These are phyloP conservation scores for Hypericum perforatum DNA, from an alignment of 345 rosid species.

Conservation along the genomic window DNA sequence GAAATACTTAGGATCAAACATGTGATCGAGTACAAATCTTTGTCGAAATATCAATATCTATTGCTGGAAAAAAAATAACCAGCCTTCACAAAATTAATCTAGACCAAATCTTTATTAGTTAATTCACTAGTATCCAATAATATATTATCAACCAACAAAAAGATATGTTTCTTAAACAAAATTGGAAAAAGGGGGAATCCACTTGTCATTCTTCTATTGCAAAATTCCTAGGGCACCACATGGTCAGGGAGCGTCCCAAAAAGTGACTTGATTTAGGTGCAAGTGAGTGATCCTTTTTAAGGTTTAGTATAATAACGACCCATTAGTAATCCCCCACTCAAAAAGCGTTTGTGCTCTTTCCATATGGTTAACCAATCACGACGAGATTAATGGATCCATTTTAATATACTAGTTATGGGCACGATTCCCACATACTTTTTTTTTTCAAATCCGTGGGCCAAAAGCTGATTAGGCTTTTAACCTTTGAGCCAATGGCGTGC, in stretches of 20 bases:
- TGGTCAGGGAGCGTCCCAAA: constrained; percentile 14
- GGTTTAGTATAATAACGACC: neutral
- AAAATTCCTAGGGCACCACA: constrained; percentile 12
- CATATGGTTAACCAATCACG: constrained; percentile 5
- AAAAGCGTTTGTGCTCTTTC: neutral
- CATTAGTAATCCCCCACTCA: constrained; percentile 3
- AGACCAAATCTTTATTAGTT: too few species aligned
- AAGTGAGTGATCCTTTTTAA: constrained; percentile 11
- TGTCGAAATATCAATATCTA: too few species aligned
- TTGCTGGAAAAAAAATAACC: too few species aligned
- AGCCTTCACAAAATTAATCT: too few species aligned
- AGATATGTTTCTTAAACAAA: too few species aligned
- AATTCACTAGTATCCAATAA: too few species aligned
- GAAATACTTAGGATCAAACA: too few species aligned
- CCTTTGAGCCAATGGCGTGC: constrained; percentile 12
- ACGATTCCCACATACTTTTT: neutral
- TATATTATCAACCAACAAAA: too few species aligned
- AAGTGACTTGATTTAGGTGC: constrained; percentile 14
- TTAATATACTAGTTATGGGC: constrained; percentile 1
- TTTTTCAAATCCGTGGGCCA: constrained; percentile 18
- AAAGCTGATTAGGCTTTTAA: constrained; percentile 20
- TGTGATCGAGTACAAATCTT: too few species aligned
- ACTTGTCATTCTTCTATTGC: constrained; percentile 8
- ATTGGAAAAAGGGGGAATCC: neutral
- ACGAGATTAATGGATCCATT: constrained; percentile 20